Percentiles rank a stretch among this genome's conserved stretches.
Conservation (phyloP, 805 yeast genomes). For the Wickerhamiella bombiphila region DNA sequence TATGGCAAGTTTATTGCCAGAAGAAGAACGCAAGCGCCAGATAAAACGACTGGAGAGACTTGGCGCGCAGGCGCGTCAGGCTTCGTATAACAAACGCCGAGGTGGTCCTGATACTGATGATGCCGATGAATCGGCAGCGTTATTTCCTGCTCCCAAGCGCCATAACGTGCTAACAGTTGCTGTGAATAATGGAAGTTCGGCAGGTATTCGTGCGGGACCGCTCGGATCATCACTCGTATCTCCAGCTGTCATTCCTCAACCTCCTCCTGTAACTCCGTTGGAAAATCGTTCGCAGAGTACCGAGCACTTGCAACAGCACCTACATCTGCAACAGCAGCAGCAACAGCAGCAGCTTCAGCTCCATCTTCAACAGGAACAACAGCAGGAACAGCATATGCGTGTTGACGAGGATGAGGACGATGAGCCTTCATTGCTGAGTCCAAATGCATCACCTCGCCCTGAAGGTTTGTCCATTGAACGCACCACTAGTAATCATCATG, state of each 20-base stretch:
- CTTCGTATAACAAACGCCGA: background rate
- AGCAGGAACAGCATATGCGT: background rate
- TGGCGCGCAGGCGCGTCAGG: conserved; percentile 1
- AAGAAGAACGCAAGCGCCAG: background rate
- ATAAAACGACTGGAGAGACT: background rate
- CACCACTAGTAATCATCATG: background rate
- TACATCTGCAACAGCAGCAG: background rate
- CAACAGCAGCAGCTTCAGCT: background rate
- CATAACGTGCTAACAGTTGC: background rate
- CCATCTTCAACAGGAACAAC: background rate
- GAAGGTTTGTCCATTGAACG: background rate
- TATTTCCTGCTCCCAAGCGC: background rate
- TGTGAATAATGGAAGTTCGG: background rate
- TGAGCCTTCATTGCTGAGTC: conserved; percentile 13
- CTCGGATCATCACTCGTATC: background rate
- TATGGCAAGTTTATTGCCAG: background rate
- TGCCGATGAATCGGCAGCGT: background rate
- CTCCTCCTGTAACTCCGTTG: background rate
- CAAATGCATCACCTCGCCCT: conserved; percentile 16
- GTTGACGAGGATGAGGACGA: background rate
- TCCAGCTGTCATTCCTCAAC: background rate
- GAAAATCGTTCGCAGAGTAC: background rate
- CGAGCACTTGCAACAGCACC: background rate
- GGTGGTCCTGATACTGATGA: background rate
- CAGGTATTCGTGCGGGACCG: background rate